Base-by-base conservation (phyloP, 2,329 filamentous ascomycete genomes). In the Paraconiothyrium sp. region DNA sequence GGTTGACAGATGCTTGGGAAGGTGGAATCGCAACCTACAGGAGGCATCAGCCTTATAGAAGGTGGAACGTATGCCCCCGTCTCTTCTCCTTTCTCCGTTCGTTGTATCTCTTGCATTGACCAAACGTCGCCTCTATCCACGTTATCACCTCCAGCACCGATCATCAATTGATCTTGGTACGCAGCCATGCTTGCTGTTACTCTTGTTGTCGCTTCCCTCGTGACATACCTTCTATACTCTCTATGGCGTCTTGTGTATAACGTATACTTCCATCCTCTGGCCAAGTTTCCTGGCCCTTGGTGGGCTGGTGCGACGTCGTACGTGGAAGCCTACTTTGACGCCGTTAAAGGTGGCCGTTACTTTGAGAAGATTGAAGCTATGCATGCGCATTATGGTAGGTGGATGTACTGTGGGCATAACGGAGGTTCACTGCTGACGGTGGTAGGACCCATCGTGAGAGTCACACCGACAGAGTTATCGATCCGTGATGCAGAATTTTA, bases 301-400 rank as follows among this genome's bases (percentile, higher is more conserved):
- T 62, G 63, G 60, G 65, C 65, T 11, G 56, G 58, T 22, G 51
- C 50, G 34, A 60, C 60, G 3, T 58, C 62, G 5, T 27, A 57
- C 8, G 34, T 32, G 4, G 58, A 69, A 14, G 60, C 65, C 8
- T 69, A 67, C 56, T 65, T 60, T 32, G 58, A 68, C 43, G 37
- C 63, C 5, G 11, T 62, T 16, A 43, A 55, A 27, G 57, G 66
- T 4, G 76, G 77, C n/a, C 68, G 66, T 0, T 72, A 76, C 16
- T 73, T 77, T 56, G 67, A 72, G 49, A 72, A 75, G 63, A 69
- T 80, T 20, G 67, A 78, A 50, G 57, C 63, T 2, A 67, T 79
- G 30, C 78, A 80, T 60, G 43, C 67, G 24, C n/a, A 34, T 32
- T 66, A 71, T 41, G 66, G 68, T 51, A 57, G 30, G 51, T 16